Percentiles rank a stretch among this genome's conserved stretches.
These are phyloP conservation scores for Panellus pusillus DNA, from an alignment of 768 basidiomycete species.

Conservation along the genomic window DNA sequence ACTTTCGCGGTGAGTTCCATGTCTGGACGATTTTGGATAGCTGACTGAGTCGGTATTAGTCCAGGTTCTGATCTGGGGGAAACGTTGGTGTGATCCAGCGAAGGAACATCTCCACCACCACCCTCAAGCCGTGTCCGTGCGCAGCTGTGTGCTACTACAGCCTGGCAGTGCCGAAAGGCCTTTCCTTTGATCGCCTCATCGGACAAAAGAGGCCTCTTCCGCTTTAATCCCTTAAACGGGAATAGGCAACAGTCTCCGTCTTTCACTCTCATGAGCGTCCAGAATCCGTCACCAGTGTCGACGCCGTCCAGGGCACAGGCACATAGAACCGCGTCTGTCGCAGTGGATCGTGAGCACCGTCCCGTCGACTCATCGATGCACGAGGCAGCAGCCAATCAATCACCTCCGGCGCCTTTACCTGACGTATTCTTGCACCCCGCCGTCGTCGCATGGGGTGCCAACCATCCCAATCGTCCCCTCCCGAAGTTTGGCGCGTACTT, in stretches of 20 bases:
- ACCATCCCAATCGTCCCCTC: conserved; percentile 79
- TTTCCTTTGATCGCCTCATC: too few species aligned
- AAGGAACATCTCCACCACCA: too few species aligned
- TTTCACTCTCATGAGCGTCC: conserved; percentile 10
- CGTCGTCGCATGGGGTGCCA: conserved; percentile 73
- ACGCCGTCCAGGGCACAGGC: neutral
- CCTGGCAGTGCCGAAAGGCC: too few species aligned
- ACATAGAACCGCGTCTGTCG: conserved; percentile 11
- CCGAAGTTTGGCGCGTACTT: conserved; percentile 96
- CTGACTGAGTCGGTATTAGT: too few species aligned
- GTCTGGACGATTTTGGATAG: too few species aligned
- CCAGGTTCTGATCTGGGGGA: too few species aligned
- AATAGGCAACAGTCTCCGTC: neutral
- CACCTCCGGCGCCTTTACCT: conserved; percentile 48
- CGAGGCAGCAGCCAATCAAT: neutral
- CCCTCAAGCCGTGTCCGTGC: too few species aligned
- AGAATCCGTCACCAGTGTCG: conserved; percentile 21
- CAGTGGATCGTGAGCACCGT: neutral
- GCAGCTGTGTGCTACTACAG: too few species aligned
- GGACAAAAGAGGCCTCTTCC: too few species aligned
- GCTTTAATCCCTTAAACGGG: neutral
- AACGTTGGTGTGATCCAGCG: too few species aligned
- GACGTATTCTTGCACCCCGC: conserved; percentile 86
- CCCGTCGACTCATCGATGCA: conserved; percentile 27
- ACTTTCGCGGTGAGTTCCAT: too few species aligned